Conservation (phyloP, 2,329 filamentous ascomycete genomes). For the Sporothrix schenckii region DNA sequence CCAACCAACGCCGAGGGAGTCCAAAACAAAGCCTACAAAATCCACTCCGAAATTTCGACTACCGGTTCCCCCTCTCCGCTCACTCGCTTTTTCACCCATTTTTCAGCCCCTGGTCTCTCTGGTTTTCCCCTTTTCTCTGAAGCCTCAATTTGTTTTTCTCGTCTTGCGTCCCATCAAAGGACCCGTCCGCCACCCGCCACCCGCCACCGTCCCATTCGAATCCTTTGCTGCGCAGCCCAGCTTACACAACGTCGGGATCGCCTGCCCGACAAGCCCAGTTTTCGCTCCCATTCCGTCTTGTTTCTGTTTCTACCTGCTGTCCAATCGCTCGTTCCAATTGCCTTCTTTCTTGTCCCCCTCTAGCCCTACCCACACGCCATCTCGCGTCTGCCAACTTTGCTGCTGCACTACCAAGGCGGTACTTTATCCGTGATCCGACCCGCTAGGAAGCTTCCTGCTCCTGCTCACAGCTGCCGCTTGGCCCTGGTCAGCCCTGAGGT, state of each 20-base stretch:
- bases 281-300: neutral
- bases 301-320: neutral
- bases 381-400: slow-evolving; percentile 1
- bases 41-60: neutral
- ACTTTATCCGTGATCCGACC: neutral
- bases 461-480: neutral
- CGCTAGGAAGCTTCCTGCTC: neutral
- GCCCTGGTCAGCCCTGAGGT: neutral
- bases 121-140: neutral
- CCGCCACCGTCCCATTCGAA: slow-evolving; percentile 14
- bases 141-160: neutral
- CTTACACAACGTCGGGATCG: slow-evolving; percentile 11
- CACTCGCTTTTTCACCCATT: neutral
- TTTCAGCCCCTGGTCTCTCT: neutral
- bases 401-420: slow-evolving; percentile 1
- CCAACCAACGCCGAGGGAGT: neutral
- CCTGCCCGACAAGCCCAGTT: slow-evolving; percentile 18
- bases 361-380: neutral
- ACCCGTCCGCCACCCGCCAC: slow-evolving; percentile 3
- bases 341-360: neutral
- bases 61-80: slow-evolving; percentile 3
- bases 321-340: neutral
- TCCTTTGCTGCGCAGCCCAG: neutral
- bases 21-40: slow-evolving; percentile 5
- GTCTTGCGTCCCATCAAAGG: neutral